These are phyloP conservation scores for Parasarocladium wereldwijsianum DNA, from an alignment of 2,329 filamentous ascomycete species.

Conservation along the genomic window DNA sequence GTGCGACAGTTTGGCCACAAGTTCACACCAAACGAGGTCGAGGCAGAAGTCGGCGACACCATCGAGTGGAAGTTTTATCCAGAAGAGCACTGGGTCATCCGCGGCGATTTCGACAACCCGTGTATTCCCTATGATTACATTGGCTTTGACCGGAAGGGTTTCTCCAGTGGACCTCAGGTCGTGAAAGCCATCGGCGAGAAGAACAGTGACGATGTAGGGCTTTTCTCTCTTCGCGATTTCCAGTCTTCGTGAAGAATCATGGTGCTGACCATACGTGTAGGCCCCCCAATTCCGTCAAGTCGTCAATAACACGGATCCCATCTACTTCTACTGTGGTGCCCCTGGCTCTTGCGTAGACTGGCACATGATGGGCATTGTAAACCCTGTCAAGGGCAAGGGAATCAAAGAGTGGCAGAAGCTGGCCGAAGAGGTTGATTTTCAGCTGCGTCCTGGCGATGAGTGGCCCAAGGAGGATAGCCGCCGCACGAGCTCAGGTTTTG, in stretches of 20 bases:
- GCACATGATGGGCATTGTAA: slow-evolving; percentile 65
- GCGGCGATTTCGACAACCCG: slow-evolving; percentile 41
- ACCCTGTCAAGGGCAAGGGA: slow-evolving; percentile 44
- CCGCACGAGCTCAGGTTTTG: slow-evolving; percentile 7
- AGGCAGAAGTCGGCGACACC: slow-evolving; percentile 29
- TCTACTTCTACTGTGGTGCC: slow-evolving; percentile 58
- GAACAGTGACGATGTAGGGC: slow-evolving; percentile 24
- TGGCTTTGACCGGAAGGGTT: slow-evolving; percentile 29
- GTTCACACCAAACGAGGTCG: slow-evolving; percentile 15
- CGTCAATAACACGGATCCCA: slow-evolving; percentile 47
- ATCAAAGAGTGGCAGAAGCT: slow-evolving; percentile 30
- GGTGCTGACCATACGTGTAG: slow-evolving; percentile 14
- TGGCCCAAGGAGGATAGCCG: slow-evolving; percentile 32
- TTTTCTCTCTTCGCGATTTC: background rate
- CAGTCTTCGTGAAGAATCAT: too few relatives aligned
- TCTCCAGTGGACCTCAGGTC: slow-evolving; percentile 35
- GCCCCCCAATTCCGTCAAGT: slow-evolving; percentile 24
- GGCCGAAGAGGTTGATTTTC: slow-evolving; percentile 31
- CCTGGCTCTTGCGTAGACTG: slow-evolving; percentile 47
- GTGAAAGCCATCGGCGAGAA: slow-evolving; percentile 26
- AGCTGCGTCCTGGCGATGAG: slow-evolving; percentile 40
- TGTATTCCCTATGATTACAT: slow-evolving; percentile 48
- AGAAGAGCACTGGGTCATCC: slow-evolving; percentile 47
- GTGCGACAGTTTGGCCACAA: slow-evolving; percentile 15
- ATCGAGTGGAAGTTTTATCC: slow-evolving; percentile 49